Conservation (phyloP, 176 grass and related monocot genomes). For the Lolium rigidum region DNA sequence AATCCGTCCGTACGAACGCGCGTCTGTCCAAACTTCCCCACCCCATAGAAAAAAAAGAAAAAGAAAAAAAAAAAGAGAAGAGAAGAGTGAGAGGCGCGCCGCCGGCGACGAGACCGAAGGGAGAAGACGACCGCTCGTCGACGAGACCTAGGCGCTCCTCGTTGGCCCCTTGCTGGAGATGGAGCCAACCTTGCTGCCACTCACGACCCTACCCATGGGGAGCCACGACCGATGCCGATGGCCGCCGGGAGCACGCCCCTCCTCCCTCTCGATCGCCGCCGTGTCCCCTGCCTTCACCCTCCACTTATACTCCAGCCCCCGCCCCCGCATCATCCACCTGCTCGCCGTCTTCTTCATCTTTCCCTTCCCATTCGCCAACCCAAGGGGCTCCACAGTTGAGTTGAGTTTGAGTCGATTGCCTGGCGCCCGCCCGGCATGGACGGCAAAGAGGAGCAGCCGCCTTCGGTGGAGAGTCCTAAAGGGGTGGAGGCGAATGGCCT, state of each 20-base stretch:
- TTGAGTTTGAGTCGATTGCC: background rate
- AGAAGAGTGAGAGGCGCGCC: background rate
- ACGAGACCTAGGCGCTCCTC: conserved; percentile 37
- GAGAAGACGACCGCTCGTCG: conserved; percentile 15
- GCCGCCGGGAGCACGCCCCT: conserved; percentile 17
- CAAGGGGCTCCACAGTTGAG: background rate
- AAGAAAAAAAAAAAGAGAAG: too few species aligned
- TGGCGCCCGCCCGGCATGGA: too few species aligned
- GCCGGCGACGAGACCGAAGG: conserved; percentile 12
- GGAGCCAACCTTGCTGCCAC: conserved; percentile 7
- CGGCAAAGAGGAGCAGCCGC: too few species aligned
- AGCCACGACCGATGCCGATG: conserved; percentile 41
- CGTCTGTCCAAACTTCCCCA: too few species aligned
- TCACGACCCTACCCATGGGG: background rate
- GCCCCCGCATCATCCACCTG: background rate
- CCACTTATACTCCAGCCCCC: conserved; percentile 34
- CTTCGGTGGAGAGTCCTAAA: background rate
- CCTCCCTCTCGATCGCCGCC: conserved; percentile 29
- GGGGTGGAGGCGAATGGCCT: conserved; percentile 21
- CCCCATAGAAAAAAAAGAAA: too few species aligned
- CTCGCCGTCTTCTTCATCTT: background rate
- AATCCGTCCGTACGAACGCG: too few species aligned
- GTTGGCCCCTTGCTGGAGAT: conserved; percentile 5
- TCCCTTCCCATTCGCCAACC: background rate
- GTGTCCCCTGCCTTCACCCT: background rate